Percentiles rank a stretch among this genome's conserved stretches.
Conservation (phyloP, 768 basidiomycete species). For the Pseudohyphozyma bogoriensis region DNA sequence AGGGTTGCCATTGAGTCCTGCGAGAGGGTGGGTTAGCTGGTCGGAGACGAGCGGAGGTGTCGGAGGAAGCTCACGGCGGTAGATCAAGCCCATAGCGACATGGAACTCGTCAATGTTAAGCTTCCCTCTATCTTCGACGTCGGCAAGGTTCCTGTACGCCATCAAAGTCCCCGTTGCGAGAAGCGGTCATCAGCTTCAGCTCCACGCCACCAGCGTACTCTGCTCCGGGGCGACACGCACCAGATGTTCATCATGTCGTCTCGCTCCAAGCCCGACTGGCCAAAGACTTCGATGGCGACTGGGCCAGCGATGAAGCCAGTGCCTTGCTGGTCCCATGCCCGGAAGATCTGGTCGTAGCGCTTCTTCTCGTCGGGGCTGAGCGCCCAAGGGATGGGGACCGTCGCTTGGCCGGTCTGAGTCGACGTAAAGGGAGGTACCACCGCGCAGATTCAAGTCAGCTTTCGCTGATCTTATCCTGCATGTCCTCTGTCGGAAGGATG, state of each 20-base stretch:
- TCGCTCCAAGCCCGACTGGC: conserved; percentile 76
- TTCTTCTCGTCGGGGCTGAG: conserved; percentile 85
- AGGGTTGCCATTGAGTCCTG: conserved; percentile 83
- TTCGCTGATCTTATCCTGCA: too few species aligned
- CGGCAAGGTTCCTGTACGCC: conserved; percentile 67
- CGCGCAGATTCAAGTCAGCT: too few species aligned
- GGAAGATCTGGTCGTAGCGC: conserved; percentile 89
- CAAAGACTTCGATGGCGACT: conserved; percentile 84
- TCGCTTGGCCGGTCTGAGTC: conserved; percentile 53
- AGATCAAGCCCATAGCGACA: conserved; percentile 96
- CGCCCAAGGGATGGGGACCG: conserved; percentile 72
- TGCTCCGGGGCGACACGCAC: conserved; percentile 42
- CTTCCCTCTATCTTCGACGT: conserved; percentile 86
- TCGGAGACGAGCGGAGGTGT: background rate
- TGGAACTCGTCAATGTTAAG: conserved; percentile 94
- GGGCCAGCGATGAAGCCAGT: conserved; percentile 77
- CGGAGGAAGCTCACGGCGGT: conserved; percentile 59
- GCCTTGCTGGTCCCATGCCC: conserved; percentile 79
- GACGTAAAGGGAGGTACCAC: conserved; percentile 56
- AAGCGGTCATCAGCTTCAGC: too few species aligned
- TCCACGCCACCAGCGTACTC: background rate
- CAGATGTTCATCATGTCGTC: conserved; percentile 90
- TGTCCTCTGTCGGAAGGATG: too few species aligned
- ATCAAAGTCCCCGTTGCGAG: too few species aligned
- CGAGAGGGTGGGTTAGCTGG: background rate